Conservation (phyloP, 495 filamentous ascomycete species). For the Aspergillus nidulans region DNA sequence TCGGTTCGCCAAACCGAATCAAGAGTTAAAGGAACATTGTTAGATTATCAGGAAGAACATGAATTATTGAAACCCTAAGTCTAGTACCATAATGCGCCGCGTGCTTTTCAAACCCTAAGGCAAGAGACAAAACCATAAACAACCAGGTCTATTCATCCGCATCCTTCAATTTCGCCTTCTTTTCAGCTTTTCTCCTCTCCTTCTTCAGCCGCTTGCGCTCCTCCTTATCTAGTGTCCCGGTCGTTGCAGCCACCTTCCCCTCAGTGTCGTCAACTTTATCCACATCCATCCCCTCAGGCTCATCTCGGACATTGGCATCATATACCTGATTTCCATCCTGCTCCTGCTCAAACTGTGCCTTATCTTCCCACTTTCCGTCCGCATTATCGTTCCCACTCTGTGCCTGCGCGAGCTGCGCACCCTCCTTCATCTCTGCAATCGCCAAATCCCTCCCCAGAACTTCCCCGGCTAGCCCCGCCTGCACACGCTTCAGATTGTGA, state of each 20-base stretch:
- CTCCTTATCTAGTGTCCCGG: conserved; percentile 39
- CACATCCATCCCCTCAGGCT: conserved; percentile 22
- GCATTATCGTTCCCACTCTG: conserved; percentile 13
- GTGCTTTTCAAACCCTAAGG: conserved; percentile 9
- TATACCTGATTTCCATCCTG: conserved; percentile 21
- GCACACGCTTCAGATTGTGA: conserved; percentile 62
- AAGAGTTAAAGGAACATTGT: background rate
- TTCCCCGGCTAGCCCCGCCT: conserved; percentile 60
- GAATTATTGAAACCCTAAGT: background rate
- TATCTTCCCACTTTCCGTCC: conserved; percentile 48
- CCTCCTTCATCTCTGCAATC: conserved; percentile 34
- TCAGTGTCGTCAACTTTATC: conserved; percentile 20
- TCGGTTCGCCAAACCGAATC: background rate
- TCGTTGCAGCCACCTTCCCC: conserved; percentile 17
- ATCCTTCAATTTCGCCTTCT: conserved; percentile 38
- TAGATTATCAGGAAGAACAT: conserved; percentile 1
- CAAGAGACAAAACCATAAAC: background rate
- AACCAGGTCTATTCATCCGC: conserved; percentile 19
- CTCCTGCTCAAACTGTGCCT: conserved; percentile 43
- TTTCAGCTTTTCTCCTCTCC: conserved; percentile 42
- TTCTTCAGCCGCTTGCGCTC: conserved; percentile 49
- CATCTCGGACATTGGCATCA: conserved; percentile 4
- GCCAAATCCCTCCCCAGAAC: conserved; percentile 46
- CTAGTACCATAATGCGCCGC: conserved; percentile 7
- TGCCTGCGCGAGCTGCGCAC: conserved; percentile 25